Conservation (phyloP, 352 stramenopile species). For the Globisporangium megalacanthum region DNA sequence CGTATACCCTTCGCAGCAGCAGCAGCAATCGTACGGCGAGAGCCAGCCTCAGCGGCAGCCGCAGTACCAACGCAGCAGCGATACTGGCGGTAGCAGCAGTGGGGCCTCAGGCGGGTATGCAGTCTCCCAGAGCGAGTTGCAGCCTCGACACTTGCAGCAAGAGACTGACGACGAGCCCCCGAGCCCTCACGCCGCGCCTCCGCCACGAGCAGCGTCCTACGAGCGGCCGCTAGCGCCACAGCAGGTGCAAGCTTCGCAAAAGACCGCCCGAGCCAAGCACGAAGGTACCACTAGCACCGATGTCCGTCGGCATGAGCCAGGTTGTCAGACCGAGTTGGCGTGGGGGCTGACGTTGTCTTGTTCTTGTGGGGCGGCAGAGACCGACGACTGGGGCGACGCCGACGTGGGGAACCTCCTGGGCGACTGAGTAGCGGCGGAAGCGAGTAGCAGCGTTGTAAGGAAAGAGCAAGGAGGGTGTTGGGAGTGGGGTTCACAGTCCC, state of each 20-base stretch:
- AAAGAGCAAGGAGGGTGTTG: background rate
- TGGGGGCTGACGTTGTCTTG: conserved; percentile 8
- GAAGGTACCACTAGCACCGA: conserved; percentile 45
- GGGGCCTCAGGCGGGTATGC: background rate
- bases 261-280: conserved; percentile 32
- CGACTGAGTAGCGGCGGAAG: conserved; percentile 27
- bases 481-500: background rate
- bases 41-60: conserved; percentile 24
- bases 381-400: conserved; percentile 75
- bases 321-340: conserved; percentile 8
- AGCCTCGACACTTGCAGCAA: conserved; percentile 22
- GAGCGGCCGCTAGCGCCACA: conserved; percentile 17
- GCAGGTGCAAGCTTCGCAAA: conserved; percentile 21
- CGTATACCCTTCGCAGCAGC: conserved; percentile 21
- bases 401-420: conserved; percentile 72
- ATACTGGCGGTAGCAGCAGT: conserved; percentile 7
- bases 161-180: conserved; percentile 16
- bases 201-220: conserved; percentile 24
- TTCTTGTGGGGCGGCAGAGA: conserved; percentile 25
- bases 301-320: background rate
- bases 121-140: background rate
- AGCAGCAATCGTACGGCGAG: conserved; percentile 19
- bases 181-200: conserved; percentile 37
- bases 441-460: background rate
- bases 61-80: conserved; percentile 23